phyloP scores from a whole-genome alignment of 2,329 filamentous ascomycete genomes.

The Colletotrichum sp. region DNA sequence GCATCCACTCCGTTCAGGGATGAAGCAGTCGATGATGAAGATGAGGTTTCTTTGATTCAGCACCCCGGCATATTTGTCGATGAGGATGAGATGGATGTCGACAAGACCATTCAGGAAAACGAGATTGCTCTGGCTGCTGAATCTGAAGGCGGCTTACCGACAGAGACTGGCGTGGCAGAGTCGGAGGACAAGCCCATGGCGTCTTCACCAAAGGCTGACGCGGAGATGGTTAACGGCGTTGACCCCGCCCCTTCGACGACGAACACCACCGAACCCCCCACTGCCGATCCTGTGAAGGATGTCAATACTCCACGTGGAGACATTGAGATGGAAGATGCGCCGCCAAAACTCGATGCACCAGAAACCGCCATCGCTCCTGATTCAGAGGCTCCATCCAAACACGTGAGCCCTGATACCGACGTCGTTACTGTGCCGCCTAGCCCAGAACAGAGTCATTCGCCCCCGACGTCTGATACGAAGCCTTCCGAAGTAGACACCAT shows the following conservation, averaged over 20 bases:
- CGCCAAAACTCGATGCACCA: background rate
- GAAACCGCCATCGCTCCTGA: constrained; percentile 28
- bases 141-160: background rate
- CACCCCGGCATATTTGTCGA: constrained; percentile 28
- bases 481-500: constrained; percentile 53
- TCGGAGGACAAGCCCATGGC: background rate
- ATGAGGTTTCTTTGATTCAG: constrained; percentile 35
- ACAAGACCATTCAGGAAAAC: background rate
- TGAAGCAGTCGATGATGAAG: constrained; percentile 32
- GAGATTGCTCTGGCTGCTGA: background rate
- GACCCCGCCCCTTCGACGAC: background rate
- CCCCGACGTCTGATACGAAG: constrained; percentile 55
- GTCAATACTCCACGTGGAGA: constrained; percentile 28
- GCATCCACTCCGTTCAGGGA: constrained; percentile 20
- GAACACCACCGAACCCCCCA: background rate
- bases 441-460: constrained; percentile 51
- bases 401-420: constrained; percentile 47
- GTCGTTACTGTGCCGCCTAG: constrained; percentile 47
- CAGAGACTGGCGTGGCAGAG: background rate
- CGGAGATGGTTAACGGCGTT: background rate
- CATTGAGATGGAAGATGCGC: constrained; percentile 37
- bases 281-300: background rate
- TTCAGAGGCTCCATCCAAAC: constrained; percentile 27
- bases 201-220: background rate
- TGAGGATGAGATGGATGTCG: constrained; percentile 2